Evolutionary conservation across 163 green algal species (phyloP).

Genomic region (Chlamydomonas reinhardtii): DNA sequence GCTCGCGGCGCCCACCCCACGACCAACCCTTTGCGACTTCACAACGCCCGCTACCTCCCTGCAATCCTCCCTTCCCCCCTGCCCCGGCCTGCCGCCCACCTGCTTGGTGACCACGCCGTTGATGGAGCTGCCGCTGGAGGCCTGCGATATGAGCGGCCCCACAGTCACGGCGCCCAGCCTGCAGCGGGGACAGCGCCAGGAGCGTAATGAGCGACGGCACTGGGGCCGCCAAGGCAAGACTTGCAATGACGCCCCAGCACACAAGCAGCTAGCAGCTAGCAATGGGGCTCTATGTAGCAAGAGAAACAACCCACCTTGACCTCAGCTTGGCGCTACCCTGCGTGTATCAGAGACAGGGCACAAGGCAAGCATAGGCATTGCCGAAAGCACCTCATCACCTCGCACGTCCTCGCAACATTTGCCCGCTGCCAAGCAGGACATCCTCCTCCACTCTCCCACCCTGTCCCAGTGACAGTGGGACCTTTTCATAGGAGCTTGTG

Average conservation of each 20-base stretch:
- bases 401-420: too few relatives aligned
- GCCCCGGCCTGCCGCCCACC: too few relatives aligned
- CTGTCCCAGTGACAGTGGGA: not conserved
- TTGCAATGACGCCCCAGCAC: not conserved
- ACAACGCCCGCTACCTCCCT: too few relatives aligned
- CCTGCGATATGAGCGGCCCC: slow-evolving; percentile 56
- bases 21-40: not conserved
- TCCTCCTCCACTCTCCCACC: too few relatives aligned
- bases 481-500: too few relatives aligned
- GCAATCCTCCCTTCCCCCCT: too few relatives aligned
- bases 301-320: not conserved
- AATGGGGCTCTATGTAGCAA: too few relatives aligned
- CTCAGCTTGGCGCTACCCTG: slow-evolving; percentile 30
- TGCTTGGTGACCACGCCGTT: slow-evolving; percentile 58
- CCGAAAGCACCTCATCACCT: too few relatives aligned
- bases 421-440: too few relatives aligned
- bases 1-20: not conserved
- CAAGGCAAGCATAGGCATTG: too few relatives aligned
- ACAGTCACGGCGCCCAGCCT: slow-evolving; percentile 45
- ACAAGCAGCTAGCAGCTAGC: too few relatives aligned
- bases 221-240: not conserved
- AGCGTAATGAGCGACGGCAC: too few relatives aligned
- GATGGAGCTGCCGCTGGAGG: slow-evolving; percentile 37
- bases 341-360: not conserved
- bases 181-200: not conserved